phyloP scores from a whole-genome alignment of 2,329 filamentous ascomycete genomes.

The Penicillium sp. region DNA sequence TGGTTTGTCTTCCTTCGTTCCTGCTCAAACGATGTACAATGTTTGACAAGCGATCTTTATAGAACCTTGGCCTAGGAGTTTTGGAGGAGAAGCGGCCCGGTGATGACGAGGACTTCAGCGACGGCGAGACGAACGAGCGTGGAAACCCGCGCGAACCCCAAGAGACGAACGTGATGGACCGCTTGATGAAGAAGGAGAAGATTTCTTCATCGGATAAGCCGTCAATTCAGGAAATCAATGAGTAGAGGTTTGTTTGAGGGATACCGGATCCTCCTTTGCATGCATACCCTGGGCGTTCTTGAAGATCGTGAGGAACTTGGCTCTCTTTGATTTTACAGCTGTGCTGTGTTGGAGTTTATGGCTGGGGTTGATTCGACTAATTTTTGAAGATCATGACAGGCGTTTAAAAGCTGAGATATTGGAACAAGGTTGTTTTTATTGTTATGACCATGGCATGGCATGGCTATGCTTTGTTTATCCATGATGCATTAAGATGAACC shows the following conservation, averaged over 20 bases:
- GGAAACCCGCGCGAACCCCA: conserved; percentile 4
- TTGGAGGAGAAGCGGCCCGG: conserved; percentile 44
- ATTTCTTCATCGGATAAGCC: conserved; percentile 35
- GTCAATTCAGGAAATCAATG: conserved; percentile 43
- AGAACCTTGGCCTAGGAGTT: conserved; percentile 52
- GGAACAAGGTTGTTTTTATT: neutral
- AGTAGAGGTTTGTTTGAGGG: conserved; percentile 18
- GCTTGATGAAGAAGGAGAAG: conserved; percentile 43
- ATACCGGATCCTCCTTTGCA: conserved; percentile 5
- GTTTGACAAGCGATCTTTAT: conserved; percentile 2
- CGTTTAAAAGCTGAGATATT: conserved; percentile 3
- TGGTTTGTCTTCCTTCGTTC: conserved; percentile 35
- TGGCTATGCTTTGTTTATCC: neutral
- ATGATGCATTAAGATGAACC: conserved; percentile 14
- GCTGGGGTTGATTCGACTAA: neutral
- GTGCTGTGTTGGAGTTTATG: neutral
- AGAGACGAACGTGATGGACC: conserved; percentile 40
- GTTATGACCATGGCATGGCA: neutral
- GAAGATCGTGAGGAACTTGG: neutral
- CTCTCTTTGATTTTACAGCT: neutral
- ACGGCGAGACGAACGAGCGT: conserved; percentile 22
- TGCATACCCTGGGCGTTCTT: conserved; percentile 13
- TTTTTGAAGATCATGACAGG: neutral
- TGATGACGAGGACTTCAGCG: conserved; percentile 25
- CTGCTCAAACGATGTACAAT: neutral